Evolutionary conservation across 2,329 filamentous ascomycete genomes (phyloP), one percentile per base, ranked within the genome.

Genomic region (Venturia pyrina): DNA sequence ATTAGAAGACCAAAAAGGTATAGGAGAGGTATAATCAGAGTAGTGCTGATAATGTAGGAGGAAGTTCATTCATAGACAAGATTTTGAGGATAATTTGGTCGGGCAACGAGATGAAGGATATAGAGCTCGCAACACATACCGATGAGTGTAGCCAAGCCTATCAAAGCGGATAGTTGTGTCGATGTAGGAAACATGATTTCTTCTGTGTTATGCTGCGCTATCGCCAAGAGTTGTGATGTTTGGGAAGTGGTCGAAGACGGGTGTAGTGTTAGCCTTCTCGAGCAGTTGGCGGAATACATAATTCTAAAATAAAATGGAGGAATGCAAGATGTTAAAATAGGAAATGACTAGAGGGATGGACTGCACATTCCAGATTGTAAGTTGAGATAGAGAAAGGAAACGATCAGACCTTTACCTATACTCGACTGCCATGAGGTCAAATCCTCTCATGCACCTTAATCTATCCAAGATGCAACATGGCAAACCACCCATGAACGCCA

Each of bases 211-310:
- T 34, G 28, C 28, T 24, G 50, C 5, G 46, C n/a, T 21, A 57
- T 19, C 24, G 50, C 21, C 19, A 32, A 32, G 28, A 37, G 48
- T 13, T 2, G 10, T 53, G 48, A 53, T 28, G 48, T 28, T 10
- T n/a, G 53, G 7, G 15, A 37, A 5, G 28, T n/a, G 28, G 24
- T 57, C 7, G 46, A 34, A 7, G 24, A 57, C 15, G 24, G 50
- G 32, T 34, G 50, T 7, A 37, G 24, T 57, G 24, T 11, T 13
- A 59, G 53, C 53, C 28, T 32, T 59, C 53, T 59, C 19, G 53
- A 59, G 53, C 53, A 59, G 11, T 59, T 59, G 53, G 53, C 53
- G 53, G 53, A n/a, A 59, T 59, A 59, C 53, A 59, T 59, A 7
- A 21, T 32, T 28, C 17, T n/a, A 37, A 10, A 10, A 34, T 32